Base-by-base conservation (phyloP, 257 asterid genomes). In the Nicotiana tabacum region DNA sequence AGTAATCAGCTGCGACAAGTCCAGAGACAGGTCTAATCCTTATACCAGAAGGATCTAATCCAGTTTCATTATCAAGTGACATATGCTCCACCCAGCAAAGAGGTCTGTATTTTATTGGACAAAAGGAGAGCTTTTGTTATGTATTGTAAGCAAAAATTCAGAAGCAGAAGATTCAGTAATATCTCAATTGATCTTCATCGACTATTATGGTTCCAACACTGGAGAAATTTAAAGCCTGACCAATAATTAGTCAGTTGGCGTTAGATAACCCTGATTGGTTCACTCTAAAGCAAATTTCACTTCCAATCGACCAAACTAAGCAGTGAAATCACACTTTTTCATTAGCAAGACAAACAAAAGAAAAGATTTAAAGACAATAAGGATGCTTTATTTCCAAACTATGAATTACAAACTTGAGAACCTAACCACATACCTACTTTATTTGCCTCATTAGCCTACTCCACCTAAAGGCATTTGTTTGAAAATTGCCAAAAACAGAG, bases 21-120 rank as follows among this genome's bases (percentile, higher is more conserved):
- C 98, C 98, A 82, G 97, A 92, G 83, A 90, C 97, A 74, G 97
- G 93, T 62, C 97, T 89, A 84, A 93, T 86, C 88, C 92, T 92
- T 90, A 93, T 88, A 66, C 94, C 92, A 77, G 92, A 90, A 83
- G 98, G 95, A 87, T 93, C 98, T 86, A 93, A 77, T 82, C 97
- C 98, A 66, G 95, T 92, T 89, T 89, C 93, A 85, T 92, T 91
- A 88, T 93, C 93, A 84, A 92, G 88, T 58, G 98, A 91, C 93
- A 93, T 91, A 89, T 93, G 98, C 88, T 92, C 95, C 85, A 86
- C 90, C 98, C 98, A 93, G 87, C 97, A 93, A 82, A 92, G 87
- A 67, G 98, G 98, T 82, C 95, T 93, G 90, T 85, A 87, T 74
- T 80, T 74, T 27, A 74, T 74, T 74, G 39, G 2, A 74, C 64